Evolutionary conservation across 2,329 filamentous ascomycete genomes (phyloP).

Genomic region (Acrodontium crateriforme): DNA sequence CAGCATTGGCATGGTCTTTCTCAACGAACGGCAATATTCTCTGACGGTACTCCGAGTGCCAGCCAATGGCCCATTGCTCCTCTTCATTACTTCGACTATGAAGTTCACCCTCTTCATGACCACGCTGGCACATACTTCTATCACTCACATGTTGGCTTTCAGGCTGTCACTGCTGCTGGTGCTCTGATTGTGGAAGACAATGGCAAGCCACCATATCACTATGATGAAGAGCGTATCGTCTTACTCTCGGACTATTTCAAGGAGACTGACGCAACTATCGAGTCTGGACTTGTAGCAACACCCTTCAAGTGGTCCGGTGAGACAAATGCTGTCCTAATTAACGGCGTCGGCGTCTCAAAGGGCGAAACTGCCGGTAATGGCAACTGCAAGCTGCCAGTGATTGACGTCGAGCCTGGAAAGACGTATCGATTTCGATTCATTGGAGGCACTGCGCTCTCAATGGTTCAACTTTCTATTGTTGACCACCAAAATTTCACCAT

Average conservation of each 20-base stretch:
- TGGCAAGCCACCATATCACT: slow-evolving; percentile 37
- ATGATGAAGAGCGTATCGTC: slow-evolving; percentile 48
- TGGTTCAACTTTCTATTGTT: slow-evolving; percentile 42
- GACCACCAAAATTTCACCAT: slow-evolving; percentile 42
- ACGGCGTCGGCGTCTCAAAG: slow-evolving; percentile 28
- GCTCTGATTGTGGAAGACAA: slow-evolving; percentile 44
- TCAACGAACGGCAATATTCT: slow-evolving; percentile 46
- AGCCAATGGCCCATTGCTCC: slow-evolving; percentile 54
- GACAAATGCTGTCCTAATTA: slow-evolving; percentile 42
- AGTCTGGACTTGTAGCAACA: slow-evolving; percentile 32
- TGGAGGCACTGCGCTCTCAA: slow-evolving; percentile 41
- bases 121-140: slow-evolving; percentile 54
- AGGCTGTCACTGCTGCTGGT: slow-evolving; percentile 44
- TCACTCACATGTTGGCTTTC: slow-evolving; percentile 52
- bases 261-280: slow-evolving; percentile 38
- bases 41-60: slow-evolving; percentile 47
- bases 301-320: slow-evolving; percentile 49
- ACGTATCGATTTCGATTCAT: slow-evolving; percentile 51
- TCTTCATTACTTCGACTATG: slow-evolving; percentile 52
- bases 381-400: slow-evolving; percentile 24
- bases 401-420: slow-evolving; percentile 45
- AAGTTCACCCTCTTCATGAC: slow-evolving; percentile 38
- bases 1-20: slow-evolving; percentile 58
- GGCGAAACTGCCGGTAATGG: slow-evolving; percentile 9
- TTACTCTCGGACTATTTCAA: slow-evolving; percentile 44